A percentile compares a stretch with the other conserved stretches of the same genome.
These are phyloP conservation scores for Aspergillus japonicus DNA, from an alignment of 2,329 filamentous ascomycete genomes.

Conservation along the genomic window DNA sequence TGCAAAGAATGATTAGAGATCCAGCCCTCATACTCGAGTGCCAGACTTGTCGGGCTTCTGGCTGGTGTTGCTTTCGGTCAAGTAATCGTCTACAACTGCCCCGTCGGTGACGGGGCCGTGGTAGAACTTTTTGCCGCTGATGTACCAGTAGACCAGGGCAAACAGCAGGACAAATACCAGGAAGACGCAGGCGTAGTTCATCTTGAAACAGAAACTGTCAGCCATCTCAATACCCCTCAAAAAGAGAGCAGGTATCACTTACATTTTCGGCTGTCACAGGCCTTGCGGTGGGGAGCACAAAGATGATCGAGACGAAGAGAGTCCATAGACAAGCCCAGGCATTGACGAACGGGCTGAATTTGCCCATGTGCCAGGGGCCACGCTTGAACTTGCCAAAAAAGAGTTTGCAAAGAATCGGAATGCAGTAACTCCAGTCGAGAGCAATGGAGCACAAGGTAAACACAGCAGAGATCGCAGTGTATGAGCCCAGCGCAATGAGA, in stretches of 20 bases:
- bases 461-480: constrained; percentile 1
- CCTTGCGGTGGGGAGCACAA: constrained; percentile 1
- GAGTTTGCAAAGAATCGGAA: constrained; percentile 2
- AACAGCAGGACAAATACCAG: constrained; percentile 4
- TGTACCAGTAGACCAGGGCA: constrained; percentile 5
- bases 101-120: not conserved
- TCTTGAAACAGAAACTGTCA: not conserved
- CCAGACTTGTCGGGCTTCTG: not conserved
- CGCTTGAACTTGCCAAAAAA: constrained; percentile 5
- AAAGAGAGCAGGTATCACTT: not conserved
- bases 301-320: constrained; percentile 2
- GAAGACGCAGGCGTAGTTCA: constrained; percentile 8
- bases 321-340: constrained; percentile 3
- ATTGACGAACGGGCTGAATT: not conserved
- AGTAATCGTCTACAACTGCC: constrained; percentile 1
- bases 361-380: constrained; percentile 6
- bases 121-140: constrained; percentile 3
- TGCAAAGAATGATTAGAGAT: no score
- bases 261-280: constrained; percentile 4
- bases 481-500: constrained; percentile 4
- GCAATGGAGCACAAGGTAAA: constrained; percentile 6
- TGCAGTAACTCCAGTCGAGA: constrained; percentile 6
- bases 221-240: not conserved
- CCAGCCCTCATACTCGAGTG: not conserved
- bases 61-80: not conserved